These are phyloP conservation scores for Spathaspora girioi DNA, from an alignment of 805 yeast species.

Conservation along the genomic window DNA sequence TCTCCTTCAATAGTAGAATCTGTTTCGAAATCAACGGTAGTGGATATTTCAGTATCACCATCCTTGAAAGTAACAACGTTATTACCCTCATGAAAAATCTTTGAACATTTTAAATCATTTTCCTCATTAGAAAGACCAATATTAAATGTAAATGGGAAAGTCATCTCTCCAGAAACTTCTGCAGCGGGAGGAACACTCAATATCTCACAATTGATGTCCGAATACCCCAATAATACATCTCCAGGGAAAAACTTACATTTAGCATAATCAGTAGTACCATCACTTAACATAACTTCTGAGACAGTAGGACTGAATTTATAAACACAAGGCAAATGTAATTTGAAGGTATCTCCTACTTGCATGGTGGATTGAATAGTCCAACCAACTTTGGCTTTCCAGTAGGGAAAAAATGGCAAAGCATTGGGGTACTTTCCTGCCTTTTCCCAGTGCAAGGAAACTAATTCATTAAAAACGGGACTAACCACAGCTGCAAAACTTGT, in stretches of 20 bases:
- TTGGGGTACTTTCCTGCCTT: background rate
- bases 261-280: background rate
- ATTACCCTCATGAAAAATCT: constrained; percentile 8
- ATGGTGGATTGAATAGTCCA: constrained; percentile 13
- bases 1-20: background rate
- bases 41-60: constrained; percentile 12
- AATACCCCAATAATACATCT: background rate
- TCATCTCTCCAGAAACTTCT: constrained; percentile 9
- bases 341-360: constrained; percentile 16
- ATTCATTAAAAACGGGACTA: constrained; percentile 3
- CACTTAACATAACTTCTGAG: background rate
- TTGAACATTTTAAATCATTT: constrained; percentile 12
- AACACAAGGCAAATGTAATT: constrained; percentile 16
- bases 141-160: constrained; percentile 15
- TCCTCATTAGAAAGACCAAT: constrained; percentile 10
- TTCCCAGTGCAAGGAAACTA: constrained; percentile 1
- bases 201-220: background rate
- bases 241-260: background rate
- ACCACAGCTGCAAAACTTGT: background rate
- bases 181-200: constrained; percentile 2
- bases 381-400: constrained; percentile 10
- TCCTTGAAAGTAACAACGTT: constrained; percentile 14
- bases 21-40: constrained; percentile 8
- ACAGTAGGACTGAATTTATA: constrained; percentile 11
- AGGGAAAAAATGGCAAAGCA: constrained; percentile 1